These are phyloP conservation scores for Chenopodium quinoa DNA, from an alignment of 148 eudicot genomes.

Conservation along the genomic window DNA sequence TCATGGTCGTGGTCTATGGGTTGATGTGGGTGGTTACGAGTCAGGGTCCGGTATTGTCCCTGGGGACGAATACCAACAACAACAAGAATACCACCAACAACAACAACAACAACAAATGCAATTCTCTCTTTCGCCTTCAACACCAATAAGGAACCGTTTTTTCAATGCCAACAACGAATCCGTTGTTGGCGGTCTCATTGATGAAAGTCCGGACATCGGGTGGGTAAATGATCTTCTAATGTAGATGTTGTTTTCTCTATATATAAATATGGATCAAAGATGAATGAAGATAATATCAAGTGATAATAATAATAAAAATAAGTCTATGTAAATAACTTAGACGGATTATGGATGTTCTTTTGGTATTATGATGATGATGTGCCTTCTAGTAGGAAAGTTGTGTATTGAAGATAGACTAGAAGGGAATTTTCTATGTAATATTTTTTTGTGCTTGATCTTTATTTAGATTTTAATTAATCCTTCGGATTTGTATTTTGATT, in stretches of 20 bases:
- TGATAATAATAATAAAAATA: neutral
- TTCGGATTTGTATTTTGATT: neutral
- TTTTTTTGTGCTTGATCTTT: no score
- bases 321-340: neutral
- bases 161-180: constrained; percentile 9
- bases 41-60: neutral
- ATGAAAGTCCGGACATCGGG: constrained; percentile 67
- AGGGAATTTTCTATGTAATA: neutral
- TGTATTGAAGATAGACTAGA: neutral
- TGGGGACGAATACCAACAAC: neutral
- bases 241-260: constrained; percentile 6
- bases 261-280: neutral
- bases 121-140: neutral
- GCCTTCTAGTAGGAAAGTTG: no score
- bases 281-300: neutral
- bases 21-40: constrained; percentile 41
- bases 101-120: constrained; percentile 7
- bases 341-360: neutral
- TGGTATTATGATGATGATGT: no score
- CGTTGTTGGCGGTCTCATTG: constrained; percentile 7
- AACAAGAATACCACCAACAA: neutral
- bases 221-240: constrained; percentile 82
- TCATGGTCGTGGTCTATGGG: constrained; percentile 35
- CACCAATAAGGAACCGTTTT: constrained; percentile 2
- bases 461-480: no score